Percentiles rank a stretch among this genome's conserved stretches.
Evolutionary conservation across 2,329 filamentous ascomycete species (phyloP).

Genomic region (Penicillium sp.): DNA sequence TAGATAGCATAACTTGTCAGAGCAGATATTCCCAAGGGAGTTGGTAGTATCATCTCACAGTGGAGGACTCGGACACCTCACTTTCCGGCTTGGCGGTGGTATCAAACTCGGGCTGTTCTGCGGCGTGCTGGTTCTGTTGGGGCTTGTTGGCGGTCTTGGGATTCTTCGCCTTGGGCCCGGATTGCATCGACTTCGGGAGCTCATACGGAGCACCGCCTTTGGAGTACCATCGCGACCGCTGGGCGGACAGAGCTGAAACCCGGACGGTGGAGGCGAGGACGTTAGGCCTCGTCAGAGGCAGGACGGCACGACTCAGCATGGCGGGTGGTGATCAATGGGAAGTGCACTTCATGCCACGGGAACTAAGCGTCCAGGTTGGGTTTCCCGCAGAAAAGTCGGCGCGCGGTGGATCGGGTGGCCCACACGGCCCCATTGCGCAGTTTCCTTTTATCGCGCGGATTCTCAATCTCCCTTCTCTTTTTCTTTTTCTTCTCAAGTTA

Average conservation of each 20-base stretch:
- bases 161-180: slow-evolving; percentile 26
- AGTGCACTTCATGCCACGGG: slow-evolving; percentile 6
- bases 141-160: slow-evolving; percentile 20
- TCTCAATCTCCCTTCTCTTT: slow-evolving; percentile 21
- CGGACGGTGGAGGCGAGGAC: slow-evolving; percentile 37
- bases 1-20: slow-evolving; percentile 21
- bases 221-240: slow-evolving; percentile 41
- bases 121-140: slow-evolving; percentile 28
- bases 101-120: slow-evolving; percentile 42
- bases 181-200: slow-evolving; percentile 30
- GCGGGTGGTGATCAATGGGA: slow-evolving; percentile 18
- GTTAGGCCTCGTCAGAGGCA: slow-evolving; percentile 46
- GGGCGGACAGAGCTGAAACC: slow-evolving; percentile 31
- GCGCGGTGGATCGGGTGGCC: slow-evolving; percentile 23
- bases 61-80: slow-evolving; percentile 28
- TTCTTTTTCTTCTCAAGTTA: slow-evolving; percentile 43
- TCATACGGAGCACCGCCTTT: slow-evolving; percentile 39
- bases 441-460: slow-evolving; percentile 10
- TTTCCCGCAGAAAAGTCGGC: slow-evolving; percentile 33
- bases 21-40: not conserved
- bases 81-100: slow-evolving; percentile 33
- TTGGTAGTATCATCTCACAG: slow-evolving; percentile 24
- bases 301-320: slow-evolving; percentile 47
- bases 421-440: slow-evolving; percentile 26
- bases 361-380: no score